A percentile compares a stretch with the other conserved stretches of the same genome.
phyloP scores from a whole-genome alignment of 2,329 filamentous ascomycete species.

The Chalaropsis thielavioides region DNA sequence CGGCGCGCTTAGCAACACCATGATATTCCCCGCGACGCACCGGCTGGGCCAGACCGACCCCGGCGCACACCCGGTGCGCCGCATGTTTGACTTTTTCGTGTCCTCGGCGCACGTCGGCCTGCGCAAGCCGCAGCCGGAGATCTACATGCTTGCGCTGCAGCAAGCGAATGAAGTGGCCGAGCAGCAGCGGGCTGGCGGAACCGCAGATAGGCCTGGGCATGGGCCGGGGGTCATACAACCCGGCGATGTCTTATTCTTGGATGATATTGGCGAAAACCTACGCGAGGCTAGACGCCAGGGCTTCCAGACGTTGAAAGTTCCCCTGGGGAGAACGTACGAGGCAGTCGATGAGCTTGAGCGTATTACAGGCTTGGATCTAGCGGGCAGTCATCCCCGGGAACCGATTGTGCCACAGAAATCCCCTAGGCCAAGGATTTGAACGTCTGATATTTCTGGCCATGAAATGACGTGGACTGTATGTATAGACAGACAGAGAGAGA shows the following conservation, averaged over 20 bases:
- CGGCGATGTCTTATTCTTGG: slow-evolving; percentile 68
- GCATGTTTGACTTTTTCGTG: slow-evolving; percentile 74
- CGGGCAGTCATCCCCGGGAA: slow-evolving; percentile 39
- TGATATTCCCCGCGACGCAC: slow-evolving; percentile 68
- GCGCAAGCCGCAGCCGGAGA: slow-evolving; percentile 69
- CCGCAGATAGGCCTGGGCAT: slow-evolving; percentile 18
- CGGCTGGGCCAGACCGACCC: slow-evolving; percentile 42
- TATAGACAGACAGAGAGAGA: too few relatives aligned
- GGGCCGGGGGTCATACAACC: slow-evolving; percentile 34
- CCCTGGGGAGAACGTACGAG: slow-evolving; percentile 60
- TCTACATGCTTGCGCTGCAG: slow-evolving; percentile 61
- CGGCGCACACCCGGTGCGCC: slow-evolving; percentile 40
- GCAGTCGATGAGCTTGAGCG: slow-evolving; percentile 71
- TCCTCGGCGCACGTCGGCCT: slow-evolving; percentile 75
- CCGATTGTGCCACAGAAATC: slow-evolving; percentile 29
- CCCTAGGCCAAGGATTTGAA: slow-evolving; percentile 32
- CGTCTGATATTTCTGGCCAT: slow-evolving; percentile 10
- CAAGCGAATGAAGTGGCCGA: slow-evolving; percentile 49
- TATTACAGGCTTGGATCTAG: slow-evolving; percentile 52
- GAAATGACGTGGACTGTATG: background rate
- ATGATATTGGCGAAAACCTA: slow-evolving; percentile 89
- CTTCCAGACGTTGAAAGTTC: slow-evolving; percentile 73
- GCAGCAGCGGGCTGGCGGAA: slow-evolving; percentile 19
- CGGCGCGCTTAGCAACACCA: slow-evolving; percentile 78
- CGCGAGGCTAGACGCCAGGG: slow-evolving; percentile 62